phyloP scores from a whole-genome alignment of 2,329 filamentous ascomycete species.

The Aschersonia sp. region DNA sequence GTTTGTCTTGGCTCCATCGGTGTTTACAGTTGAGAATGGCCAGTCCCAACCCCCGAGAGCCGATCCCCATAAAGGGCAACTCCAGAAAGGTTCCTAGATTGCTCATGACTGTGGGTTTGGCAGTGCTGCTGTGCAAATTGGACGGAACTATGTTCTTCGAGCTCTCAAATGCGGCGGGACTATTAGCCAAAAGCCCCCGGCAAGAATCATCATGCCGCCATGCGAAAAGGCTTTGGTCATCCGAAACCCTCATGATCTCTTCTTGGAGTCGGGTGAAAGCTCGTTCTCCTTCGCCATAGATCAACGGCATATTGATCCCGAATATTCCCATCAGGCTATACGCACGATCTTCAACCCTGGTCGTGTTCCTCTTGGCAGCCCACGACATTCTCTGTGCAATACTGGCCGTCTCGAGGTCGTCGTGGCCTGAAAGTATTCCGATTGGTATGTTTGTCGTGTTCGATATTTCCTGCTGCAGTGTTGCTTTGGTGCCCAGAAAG shows the following conservation, averaged over 20 bases:
- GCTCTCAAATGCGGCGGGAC: neutral
- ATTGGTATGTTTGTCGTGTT: conserved; percentile 9
- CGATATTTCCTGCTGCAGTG: conserved; percentile 8
- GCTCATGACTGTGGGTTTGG: no score
- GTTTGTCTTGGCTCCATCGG: neutral
- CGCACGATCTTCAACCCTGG: conserved; percentile 5
- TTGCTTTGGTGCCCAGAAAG: conserved; percentile 9
- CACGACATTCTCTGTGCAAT: conserved; percentile 8
- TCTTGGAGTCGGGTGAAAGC: neutral
- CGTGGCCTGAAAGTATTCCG: conserved; percentile 5
- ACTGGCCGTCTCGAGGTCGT: conserved; percentile 3
- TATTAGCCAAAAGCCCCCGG: neutral
- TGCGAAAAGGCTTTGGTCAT: neutral
- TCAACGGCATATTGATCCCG: conserved; percentile 6
- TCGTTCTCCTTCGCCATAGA: conserved; percentile 6
- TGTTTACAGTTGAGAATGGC: conserved; percentile 1
- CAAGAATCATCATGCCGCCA: neutral
- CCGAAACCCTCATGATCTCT: conserved; percentile 1
- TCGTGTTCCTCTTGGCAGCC: conserved; percentile 6
- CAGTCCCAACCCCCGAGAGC: neutral
- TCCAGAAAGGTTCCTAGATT: neutral
- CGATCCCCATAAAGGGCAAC: neutral
- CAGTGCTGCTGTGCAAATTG: neutral
- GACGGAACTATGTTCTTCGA: neutral
- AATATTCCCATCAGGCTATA: conserved; percentile 9